Evolutionary conservation across 805 yeast species (phyloP).

Genomic region (Ascoidea tarda): DNA sequence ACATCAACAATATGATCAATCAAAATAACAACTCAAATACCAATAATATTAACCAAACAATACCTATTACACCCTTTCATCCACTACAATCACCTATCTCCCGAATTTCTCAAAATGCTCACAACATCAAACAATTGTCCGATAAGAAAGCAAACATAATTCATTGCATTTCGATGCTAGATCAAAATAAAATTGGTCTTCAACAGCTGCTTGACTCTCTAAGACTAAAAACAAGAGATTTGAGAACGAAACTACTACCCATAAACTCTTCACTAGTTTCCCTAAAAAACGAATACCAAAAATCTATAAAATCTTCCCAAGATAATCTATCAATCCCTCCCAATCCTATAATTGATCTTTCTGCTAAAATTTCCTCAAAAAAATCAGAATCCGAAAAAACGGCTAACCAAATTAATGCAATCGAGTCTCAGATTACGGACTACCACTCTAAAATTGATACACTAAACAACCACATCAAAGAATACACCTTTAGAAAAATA

Average conservation of each 20-base stretch:
- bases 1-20: too few species aligned
- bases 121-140: neutral
- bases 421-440: neutral
- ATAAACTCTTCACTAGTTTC: neutral
- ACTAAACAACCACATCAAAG: neutral
- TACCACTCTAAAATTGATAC: neutral
- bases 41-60: too few species aligned
- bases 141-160: neutral
- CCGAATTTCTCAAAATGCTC: neutral
- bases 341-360: neutral
- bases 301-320: neutral
- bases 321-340: neutral
- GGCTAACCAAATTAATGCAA: neutral
- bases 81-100: neutral
- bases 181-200: constrained; percentile 11
- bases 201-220: too few species aligned
- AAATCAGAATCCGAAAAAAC: neutral
- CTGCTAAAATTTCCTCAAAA: neutral
- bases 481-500: neutral
- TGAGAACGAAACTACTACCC: neutral
- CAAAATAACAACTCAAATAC: neutral
- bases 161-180: neutral
- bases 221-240: too few species aligned
- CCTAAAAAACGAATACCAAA: neutral
- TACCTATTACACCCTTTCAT: too few species aligned